Evolutionary conservation across 2,329 filamentous ascomycete genomes (phyloP), one percentile per base, ranked within the genome.

Genomic region (Colletotrichum sp.): DNA sequence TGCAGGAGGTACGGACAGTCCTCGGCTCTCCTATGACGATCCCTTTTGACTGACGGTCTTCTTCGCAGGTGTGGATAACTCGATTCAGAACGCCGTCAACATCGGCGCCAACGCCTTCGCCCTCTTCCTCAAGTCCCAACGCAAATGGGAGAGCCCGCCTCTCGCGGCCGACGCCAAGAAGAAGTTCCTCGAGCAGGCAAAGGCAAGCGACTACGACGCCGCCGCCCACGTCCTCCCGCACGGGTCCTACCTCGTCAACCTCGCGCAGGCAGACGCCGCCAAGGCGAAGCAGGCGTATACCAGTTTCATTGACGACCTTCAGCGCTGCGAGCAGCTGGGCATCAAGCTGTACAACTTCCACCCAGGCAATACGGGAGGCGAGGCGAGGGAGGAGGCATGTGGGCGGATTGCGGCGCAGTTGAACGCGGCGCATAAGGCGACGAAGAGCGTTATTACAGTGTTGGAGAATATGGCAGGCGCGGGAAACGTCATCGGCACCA

Each of bases 321-420:
- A 91, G 66, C 92, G 97, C 12, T 98, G 97, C 83, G 94, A 98
- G 81, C 89, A 90, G 61, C 91, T 99, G 1, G 95, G 96, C 2
- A 98, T 99, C 80, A 89, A 87, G 77, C 89, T 98, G n/a, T 99
- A 98, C 88, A 99, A 99, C 85, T 98, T 99, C 86, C 97, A 99
- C 82, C 97, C 97, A 0, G 97, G 97, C 24, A 96, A 93, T 73
- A 94, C 94, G 3, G 94, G 94, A 72, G 92, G 93, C 62, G 90
- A 90, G 38, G 88, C 90, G 5, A 91, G 93, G 43, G 87, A 89
- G 1, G 93, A 92, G 24, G 96, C 96, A 5, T 93, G 98, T 73
- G 88, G 85, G 16, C 92, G 97, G 52, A 95, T 99, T 66, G 96
- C 97, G 3, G 87, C 89, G 56, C 94, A 96, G 80, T 89, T 99